Evolutionary conservation across 257 asterid species (phyloP), one percentile per base, ranked within the genome.

Genomic region (Lycium barbarum): DNA sequence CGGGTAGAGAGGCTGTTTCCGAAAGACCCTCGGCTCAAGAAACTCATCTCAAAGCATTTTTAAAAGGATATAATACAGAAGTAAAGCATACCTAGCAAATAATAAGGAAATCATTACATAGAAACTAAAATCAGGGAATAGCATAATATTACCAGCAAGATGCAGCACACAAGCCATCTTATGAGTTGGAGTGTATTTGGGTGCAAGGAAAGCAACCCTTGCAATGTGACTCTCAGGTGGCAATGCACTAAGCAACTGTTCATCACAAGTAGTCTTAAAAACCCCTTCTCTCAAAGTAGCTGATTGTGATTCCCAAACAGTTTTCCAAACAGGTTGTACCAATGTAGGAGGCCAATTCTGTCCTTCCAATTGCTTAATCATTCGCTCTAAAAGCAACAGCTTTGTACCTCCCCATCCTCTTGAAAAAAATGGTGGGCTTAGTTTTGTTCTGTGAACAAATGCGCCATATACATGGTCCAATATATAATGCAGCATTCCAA

Each of bases 381-480:
- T 89, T 76, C 91, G 93, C 85, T 96, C 98, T 84, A 95, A 58
- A 84, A 93, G 97, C 85, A 86, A 98, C 87, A 96, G 99, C 94
- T 94, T 90, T 47, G 90, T 74, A 11, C 99, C 99, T n/a, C 99
- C 99, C 99, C 98, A 96, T 6, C 98, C 99, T 87, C 93, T 85
- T 1, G 97, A 94, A 71, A 95, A 95, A 84, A 95, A 96, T 17
- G 89, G 98, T 4, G 98, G 95, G 91, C 92, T 94, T 54, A 96
- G 71, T 89, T 90, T 94, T 9, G 98, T 94, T 88, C 98, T 89
- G 88, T 96, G 98, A 92, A 96, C 70, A 91, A 93, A 89, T 86
- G 99, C 96, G 78, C 98, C 97, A 85, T 96, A 96, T 2, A 94
- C 93, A 91, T 97, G 98, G 86, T 97, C 99, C 88, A 97, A 82